Percentiles rank a stretch among this genome's conserved stretches.
Conservation (phyloP, 2,329 filamentous ascomycete genomes). For the Ilyonectria mors-panacis region DNA sequence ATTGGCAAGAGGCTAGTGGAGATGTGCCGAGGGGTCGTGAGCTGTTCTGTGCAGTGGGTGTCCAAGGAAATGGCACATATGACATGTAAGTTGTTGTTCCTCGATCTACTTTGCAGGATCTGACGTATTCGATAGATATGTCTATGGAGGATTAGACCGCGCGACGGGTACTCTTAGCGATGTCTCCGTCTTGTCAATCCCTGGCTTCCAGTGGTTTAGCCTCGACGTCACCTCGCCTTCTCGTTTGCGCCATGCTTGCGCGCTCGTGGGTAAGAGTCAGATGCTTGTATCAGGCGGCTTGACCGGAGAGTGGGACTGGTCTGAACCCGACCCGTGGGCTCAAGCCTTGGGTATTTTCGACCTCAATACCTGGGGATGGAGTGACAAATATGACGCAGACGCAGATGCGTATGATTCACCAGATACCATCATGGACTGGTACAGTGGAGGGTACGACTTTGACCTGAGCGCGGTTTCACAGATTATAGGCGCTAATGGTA, state of each 20-base stretch:
- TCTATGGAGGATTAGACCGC: slow-evolving; percentile 18
- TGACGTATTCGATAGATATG: slow-evolving; percentile 7
- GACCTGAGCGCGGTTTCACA: neutral
- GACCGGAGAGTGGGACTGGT: slow-evolving; percentile 14
- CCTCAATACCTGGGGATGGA: slow-evolving; percentile 18
- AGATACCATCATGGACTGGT: slow-evolving; percentile 5
- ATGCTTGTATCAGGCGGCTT: slow-evolving; percentile 20
- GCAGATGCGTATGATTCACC: slow-evolving; percentile 6
- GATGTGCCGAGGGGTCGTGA: slow-evolving; percentile 8
- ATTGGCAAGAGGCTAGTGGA: slow-evolving; percentile 13
- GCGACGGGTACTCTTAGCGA: slow-evolving; percentile 6
- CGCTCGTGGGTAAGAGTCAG: slow-evolving; percentile 13
- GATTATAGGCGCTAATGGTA: neutral
- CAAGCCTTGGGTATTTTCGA: slow-evolving; percentile 19
- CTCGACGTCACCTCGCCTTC: slow-evolving; percentile 13
- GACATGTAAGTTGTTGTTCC: slow-evolving; percentile 11
- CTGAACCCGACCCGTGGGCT: slow-evolving; percentile 9
- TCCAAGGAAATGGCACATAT: slow-evolving; percentile 4
- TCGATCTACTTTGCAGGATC: neutral
- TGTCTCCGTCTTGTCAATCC: slow-evolving; percentile 13
- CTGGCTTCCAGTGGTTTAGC: slow-evolving; percentile 23
- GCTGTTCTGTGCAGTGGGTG: slow-evolving; percentile 16
- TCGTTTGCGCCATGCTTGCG: slow-evolving; percentile 15
- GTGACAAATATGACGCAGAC: slow-evolving; percentile 12
- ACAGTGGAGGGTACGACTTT: neutral